Base-by-base conservation (phyloP, 2,329 filamentous ascomycete genomes). In the Tolypocladium paradoxum region DNA sequence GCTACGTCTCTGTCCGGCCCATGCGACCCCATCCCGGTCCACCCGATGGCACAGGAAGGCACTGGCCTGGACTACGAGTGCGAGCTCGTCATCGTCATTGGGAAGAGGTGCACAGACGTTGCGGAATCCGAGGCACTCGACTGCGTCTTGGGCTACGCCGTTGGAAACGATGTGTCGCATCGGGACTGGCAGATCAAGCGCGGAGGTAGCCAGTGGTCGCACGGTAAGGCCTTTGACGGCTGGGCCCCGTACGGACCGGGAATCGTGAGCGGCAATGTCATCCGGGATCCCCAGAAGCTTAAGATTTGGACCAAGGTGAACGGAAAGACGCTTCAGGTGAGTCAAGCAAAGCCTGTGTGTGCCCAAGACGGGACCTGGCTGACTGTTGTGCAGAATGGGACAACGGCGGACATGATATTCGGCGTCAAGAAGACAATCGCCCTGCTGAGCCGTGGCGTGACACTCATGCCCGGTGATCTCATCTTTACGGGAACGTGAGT, bases 101-200 rank as follows among this genome's bases (percentile, higher is more conserved):
- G 85, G 27, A 85, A 83, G 67, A 72, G 78, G 55, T 85, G 82
- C 55, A 69, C 73, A 45, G 77, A 90, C 63, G 82, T 91, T 14
- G 67, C 81, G 1, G 84, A 87, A 68, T 73, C 74, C 1, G 68
- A 79, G 24, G 87, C 87, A 0, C 71, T 90, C n/a, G 72, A 84
- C 51, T 84, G 88, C 61, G 84, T 91, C 3, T 73, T 90, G 2
- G 88, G 88, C 6, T 91, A 90, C 64, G 76, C 83, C 2, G 78
- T 88, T 35, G 85, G 87, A 52, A 88, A 92, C 68, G 88, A 92
- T 65, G 79, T 92, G n/a, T 88, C 84, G 12, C 86, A 89, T 69
- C 81, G 87, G 40, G 85, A 88, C 58, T 90, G 85, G 84, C 85
- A 89, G 68, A 68, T 87, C 55, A 78, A 83, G 65, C 77, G 75